phyloP scores from a whole-genome alignment of 73 alveolate genomes.

The Tetrahymena borealis region DNA sequence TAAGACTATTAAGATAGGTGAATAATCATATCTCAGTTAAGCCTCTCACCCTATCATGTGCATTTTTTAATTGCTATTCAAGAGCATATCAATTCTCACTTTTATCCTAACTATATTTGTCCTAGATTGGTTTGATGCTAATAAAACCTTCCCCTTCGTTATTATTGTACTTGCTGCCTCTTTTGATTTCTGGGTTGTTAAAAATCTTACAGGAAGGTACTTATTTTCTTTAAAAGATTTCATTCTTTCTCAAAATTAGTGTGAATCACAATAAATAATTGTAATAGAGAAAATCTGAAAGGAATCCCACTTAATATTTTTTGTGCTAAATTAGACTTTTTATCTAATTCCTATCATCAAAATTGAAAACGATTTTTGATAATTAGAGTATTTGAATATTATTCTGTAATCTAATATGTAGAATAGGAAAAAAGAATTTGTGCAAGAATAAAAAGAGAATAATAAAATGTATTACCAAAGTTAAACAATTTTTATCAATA shows the following conservation, averaged over 20 bases:
- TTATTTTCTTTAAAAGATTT: neutral
- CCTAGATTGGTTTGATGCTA: neutral
- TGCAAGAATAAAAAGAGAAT: neutral
- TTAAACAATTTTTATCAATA: neutral
- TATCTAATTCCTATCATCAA: no score
- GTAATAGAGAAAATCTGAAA: no score
- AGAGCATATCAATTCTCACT: neutral
- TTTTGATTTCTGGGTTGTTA: neutral
- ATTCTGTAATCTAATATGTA: no score
- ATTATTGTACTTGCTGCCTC: neutral
- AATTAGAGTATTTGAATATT: no score
- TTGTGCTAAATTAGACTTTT: no score
- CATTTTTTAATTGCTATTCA: neutral
- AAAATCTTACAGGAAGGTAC: neutral
- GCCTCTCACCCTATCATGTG: constrained; percentile 1
- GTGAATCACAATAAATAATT: neutral
- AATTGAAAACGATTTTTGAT: no score
- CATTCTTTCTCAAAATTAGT: neutral
- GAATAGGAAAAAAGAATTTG: no score
- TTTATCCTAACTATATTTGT: neutral
- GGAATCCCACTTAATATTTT: no score
- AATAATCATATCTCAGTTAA: neutral
- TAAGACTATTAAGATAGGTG: neutral
- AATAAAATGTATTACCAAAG: neutral
- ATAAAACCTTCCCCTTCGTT: neutral